phyloP scores from a whole-genome alignment of 1,139 yeast species.

The Candida glucosophila region DNA sequence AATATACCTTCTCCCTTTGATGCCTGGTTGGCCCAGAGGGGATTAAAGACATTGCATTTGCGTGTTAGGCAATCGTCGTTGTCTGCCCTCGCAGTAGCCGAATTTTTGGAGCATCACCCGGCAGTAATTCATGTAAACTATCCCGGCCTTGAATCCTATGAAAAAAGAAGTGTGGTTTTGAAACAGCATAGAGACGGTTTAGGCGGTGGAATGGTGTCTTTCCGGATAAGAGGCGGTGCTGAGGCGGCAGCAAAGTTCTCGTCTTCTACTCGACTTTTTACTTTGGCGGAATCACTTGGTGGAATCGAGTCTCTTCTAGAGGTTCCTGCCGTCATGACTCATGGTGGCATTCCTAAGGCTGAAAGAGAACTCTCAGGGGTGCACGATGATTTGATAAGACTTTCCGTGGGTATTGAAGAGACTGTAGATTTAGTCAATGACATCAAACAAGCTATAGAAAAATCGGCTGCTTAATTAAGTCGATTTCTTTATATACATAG shows the following conservation, averaged over 20 bases:
- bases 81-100: conserved; percentile 66
- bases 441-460: conserved; percentile 57
- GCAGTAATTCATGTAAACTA: conserved; percentile 64
- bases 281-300: conserved; percentile 85
- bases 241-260: conserved; percentile 69
- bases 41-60: conserved; percentile 78
- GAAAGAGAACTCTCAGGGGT: conserved; percentile 80
- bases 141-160: conserved; percentile 70
- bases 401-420: conserved; percentile 85
- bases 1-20: conserved; percentile 88
- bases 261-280: conserved; percentile 65
- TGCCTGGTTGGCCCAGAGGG: conserved; percentile 90
- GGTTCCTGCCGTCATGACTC: conserved; percentile 91
- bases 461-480: conserved; percentile 8
- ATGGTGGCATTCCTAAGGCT: conserved; percentile 80
- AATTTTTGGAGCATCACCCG: conserved; percentile 44
- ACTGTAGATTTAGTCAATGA: conserved; percentile 70
- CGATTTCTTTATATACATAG: too few relatives aligned
- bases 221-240: conserved; percentile 79
- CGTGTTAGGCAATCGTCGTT: conserved; percentile 64
- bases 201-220: conserved; percentile 91
- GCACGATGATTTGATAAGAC: conserved; percentile 71
- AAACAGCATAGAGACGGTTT: conserved; percentile 78
- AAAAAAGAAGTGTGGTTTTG: conserved; percentile 52
- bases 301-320: conserved; percentile 83